Conservation (phyloP, 805 yeast species). For the Wickerhamomyces kurtzmanii region DNA sequence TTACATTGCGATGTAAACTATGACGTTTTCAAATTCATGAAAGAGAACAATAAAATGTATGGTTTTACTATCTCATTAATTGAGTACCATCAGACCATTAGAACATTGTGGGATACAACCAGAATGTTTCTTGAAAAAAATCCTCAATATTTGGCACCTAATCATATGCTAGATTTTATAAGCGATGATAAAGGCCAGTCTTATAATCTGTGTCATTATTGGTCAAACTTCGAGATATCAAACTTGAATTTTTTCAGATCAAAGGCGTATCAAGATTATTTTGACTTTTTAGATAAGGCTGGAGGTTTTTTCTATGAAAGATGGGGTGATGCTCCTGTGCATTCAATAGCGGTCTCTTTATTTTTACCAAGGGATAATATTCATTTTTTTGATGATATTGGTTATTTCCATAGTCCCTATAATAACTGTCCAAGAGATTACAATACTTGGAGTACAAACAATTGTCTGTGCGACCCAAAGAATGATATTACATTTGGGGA, state of each 20-base stretch:
- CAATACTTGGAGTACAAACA: constrained; percentile 31
- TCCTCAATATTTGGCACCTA: constrained; percentile 25
- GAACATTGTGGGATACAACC: constrained; percentile 45
- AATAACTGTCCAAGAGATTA: constrained; percentile 48
- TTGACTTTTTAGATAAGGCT: constrained; percentile 45
- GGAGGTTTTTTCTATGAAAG: constrained; percentile 80
- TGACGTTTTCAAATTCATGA: constrained; percentile 57
- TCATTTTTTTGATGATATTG: constrained; percentile 65
- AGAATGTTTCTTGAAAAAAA: constrained; percentile 29
- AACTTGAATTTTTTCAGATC: constrained; percentile 57
- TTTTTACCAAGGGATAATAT: constrained; percentile 42
- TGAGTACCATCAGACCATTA: constrained; percentile 48
- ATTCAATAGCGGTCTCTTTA: constrained; percentile 57
- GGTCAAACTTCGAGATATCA: constrained; percentile 69
- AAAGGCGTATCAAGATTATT: constrained; percentile 41
- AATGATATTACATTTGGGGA: too few species aligned
- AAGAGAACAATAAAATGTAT: constrained; percentile 38
- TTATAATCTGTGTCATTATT: constrained; percentile 65
- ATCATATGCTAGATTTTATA: constrained; percentile 47
- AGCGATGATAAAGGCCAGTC: constrained; percentile 47
- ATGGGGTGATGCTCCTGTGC: constrained; percentile 87
- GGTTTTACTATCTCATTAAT: constrained; percentile 57
- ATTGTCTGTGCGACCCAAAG: constrained; percentile 47
- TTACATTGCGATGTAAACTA: constrained; percentile 50
- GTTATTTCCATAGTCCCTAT: constrained; percentile 56